Evolutionary conservation across 345 rosid genomes (phyloP), one percentile per base, ranked within the genome.

Genomic region (Aurinia saxatilis): DNA sequence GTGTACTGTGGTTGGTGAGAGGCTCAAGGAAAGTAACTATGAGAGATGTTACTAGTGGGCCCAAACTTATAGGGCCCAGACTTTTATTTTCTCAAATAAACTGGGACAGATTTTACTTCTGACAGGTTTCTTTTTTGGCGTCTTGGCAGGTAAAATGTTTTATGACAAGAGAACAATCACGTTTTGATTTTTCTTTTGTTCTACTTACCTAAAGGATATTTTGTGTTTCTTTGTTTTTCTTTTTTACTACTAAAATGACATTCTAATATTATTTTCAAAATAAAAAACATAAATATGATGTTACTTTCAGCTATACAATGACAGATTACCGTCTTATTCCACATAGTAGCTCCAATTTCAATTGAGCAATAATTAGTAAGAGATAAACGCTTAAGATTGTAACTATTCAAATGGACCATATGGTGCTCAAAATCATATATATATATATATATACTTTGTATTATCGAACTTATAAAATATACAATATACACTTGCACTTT

Each of bases 351-450:
- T 14, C 16, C 29, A 36, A 3, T 17, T 46, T 46, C 56, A 16
- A 10, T n/a, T 34, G 48, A 25, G 2, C 47, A 36, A 66, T 66
- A 36, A 55, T 56, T 66, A n/a, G n/a, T n/a, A n/a, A n/a, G n/a
- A n/a, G n/a, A n/a, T n/a, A n/a, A n/a, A n/a, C n/a, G n/a, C n/a
- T n/a, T n/a, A n/a, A n/a, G n/a, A n/a, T n/a, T n/a, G n/a, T n/a
- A n/a, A n/a, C n/a, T n/a, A n/a, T n/a, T n/a, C n/a, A n/a, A n/a
- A n/a, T n/a, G n/a, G n/a, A n/a, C n/a, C n/a, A n/a, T n/a, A n/a
- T n/a, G n/a, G n/a, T n/a, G n/a, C n/a, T n/a, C n/a, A n/a, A n/a
- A n/a, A n/a, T n/a, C n/a, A n/a, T n/a, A n/a, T n/a, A n/a, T n/a
- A n/a, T n/a, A n/a, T n/a, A n/a, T n/a, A n/a, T n/a, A n/a, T n/a